These are phyloP conservation scores for Jatropha multifida DNA, from an alignment of 441 rosid species.

Conservation along the genomic window DNA sequence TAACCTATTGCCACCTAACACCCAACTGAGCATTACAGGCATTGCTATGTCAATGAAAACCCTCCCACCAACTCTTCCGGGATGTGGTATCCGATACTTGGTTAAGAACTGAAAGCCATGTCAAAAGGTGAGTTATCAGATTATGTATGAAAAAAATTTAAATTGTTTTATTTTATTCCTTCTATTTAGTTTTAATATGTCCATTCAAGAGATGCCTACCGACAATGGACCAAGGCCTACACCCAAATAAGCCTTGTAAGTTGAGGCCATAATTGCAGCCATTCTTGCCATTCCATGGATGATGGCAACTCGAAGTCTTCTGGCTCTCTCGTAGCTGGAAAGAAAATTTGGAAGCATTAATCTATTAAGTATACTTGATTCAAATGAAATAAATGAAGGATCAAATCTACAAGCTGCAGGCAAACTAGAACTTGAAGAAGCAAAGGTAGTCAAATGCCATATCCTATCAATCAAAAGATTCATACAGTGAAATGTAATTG, in stretches of 20 bases:
- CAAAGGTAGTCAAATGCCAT: not conserved
- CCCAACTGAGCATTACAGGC: conserved; percentile 91
- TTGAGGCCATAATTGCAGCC: conserved; percentile 97
- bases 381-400: not conserved
- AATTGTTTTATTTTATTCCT: not conserved
- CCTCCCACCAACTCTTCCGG: conserved; percentile 87
- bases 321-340: conserved; percentile 69
- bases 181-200: not conserved
- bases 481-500: not conserved
- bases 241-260: conserved; percentile 88
- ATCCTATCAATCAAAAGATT: not conserved
- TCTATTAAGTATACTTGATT: not conserved
- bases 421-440: not conserved
- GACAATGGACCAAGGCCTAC: conserved; percentile 94
- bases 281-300: conserved; percentile 92
- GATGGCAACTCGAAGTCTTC: conserved; percentile 77
- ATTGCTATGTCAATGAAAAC: conserved; percentile 72
- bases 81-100: conserved; percentile 82
- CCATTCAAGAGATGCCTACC: conserved; percentile 40
- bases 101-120: conserved; percentile 66
- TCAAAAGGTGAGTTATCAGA: conserved; percentile 8
- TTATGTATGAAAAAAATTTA: not conserved
- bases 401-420: not conserved
- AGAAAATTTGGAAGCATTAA: conserved; percentile 11
- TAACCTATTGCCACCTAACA: conserved; percentile 92